Evolutionary conservation across 23 red algal species (phyloP).

Genomic region (Gracilaria gracilis): DNA sequence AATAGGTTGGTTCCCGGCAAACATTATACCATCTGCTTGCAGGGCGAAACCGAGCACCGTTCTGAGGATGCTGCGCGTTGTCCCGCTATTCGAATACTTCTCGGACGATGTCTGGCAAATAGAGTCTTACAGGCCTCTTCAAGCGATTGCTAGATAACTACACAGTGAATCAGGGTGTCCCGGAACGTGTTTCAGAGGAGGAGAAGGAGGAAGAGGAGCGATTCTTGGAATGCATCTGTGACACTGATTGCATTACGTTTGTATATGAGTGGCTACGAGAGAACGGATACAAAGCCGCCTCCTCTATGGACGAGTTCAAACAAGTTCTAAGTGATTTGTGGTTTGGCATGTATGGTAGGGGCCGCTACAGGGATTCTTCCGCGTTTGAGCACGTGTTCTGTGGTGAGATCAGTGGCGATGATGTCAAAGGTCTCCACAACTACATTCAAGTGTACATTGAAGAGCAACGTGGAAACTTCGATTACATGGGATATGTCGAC

Average conservation of each 20-base stretch:
- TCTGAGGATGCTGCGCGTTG: constrained; percentile 49
- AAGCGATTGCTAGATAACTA: constrained; percentile 73
- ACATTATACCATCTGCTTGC: constrained; percentile 54
- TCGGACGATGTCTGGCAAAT: constrained; percentile 53
- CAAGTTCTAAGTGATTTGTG: constrained; percentile 43
- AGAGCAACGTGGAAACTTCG: constrained; percentile 62
- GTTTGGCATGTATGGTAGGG: constrained; percentile 57
- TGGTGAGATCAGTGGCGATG: constrained; percentile 69
- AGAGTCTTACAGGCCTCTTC: constrained; percentile 59
- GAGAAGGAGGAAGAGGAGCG: constrained; percentile 51
- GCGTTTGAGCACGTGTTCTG: constrained; percentile 82
- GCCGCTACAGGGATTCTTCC: constrained; percentile 32
- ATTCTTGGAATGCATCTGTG: constrained; percentile 58
- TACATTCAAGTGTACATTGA: constrained; percentile 70
- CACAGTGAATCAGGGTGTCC: constrained; percentile 48
- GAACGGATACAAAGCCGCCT: background rate
- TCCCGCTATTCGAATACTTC: constrained; percentile 69
- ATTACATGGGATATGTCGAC: constrained; percentile 77
- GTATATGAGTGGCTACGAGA: constrained; percentile 5
- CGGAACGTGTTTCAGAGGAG: constrained; percentile 49
- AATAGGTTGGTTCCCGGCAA: constrained; percentile 63
- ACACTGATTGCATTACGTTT: constrained; percentile 49
- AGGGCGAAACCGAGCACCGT: background rate
- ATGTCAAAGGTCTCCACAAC: constrained; percentile 82
- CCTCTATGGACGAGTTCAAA: constrained; percentile 43